Percentiles rank a stretch among this genome's conserved stretches.
Evolutionary conservation across 129 eudicot genomes (phyloP).

Genomic region (Tagetes patula): DNA sequence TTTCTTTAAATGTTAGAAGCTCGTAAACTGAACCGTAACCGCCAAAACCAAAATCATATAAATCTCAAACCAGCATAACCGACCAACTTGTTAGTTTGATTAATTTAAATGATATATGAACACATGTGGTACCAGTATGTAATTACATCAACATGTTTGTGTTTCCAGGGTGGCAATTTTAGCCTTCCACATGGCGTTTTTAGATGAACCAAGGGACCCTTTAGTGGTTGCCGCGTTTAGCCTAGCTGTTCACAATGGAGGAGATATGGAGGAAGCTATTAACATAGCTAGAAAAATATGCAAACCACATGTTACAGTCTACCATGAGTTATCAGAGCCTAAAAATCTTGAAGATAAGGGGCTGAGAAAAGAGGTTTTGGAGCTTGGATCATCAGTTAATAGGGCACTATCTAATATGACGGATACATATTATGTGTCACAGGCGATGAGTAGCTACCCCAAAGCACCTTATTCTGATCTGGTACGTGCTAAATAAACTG

Average conservation of each 20-base stretch:
- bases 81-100: not conserved
- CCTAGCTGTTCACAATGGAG: slow-evolving; percentile 83
- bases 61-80: not conserved
- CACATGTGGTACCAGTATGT: not conserved
- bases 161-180: slow-evolving; percentile 72
- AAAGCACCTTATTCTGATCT: slow-evolving; percentile 74
- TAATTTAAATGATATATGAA: not conserved
- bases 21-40: not conserved
- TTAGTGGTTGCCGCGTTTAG: slow-evolving; percentile 69
- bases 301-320: slow-evolving; percentile 40
- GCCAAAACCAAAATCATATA: not conserved
- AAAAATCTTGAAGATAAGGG: slow-evolving; percentile 35
- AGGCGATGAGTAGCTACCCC: slow-evolving; percentile 68
- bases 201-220: slow-evolving; percentile 65
- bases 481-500: slow-evolving; percentile 39
- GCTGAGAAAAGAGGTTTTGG: slow-evolving; percentile 49
- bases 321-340: slow-evolving; percentile 57
- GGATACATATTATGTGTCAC: slow-evolving; percentile 57
- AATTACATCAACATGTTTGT: slow-evolving; percentile 15
- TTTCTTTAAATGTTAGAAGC: not conserved
- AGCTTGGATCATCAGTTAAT: slow-evolving; percentile 53
- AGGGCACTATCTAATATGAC: slow-evolving; percentile 60
- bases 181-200: slow-evolving; percentile 76
- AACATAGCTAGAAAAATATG: slow-evolving; percentile 54
- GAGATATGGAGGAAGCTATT: slow-evolving; percentile 74